Base-by-base conservation (phyloP, 2,329 filamentous ascomycete genomes). In the Cadophora malorum region DNA sequence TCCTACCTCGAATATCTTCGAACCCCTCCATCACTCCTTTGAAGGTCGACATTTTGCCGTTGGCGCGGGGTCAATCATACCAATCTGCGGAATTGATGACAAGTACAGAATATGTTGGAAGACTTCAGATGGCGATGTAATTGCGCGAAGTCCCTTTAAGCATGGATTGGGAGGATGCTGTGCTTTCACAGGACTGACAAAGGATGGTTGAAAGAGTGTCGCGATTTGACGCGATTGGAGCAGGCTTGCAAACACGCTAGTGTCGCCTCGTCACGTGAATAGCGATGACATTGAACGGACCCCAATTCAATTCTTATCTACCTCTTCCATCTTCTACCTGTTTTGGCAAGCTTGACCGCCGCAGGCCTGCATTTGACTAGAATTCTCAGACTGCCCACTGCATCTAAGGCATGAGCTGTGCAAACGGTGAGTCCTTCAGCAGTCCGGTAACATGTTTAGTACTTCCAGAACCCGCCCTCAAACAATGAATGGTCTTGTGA, bases 1-100 rank as follows among this genome's bases (percentile, higher is more conserved):
- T 9, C n/a, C 45, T 72, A 89, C 89, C 90, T 74, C 90, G 83
- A 68, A 97, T 94, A 50, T 89, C 86, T 4, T 92, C 92, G 73
- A 97, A 96, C 76, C 97, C 93, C 80, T 83, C 79, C 66, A 94
- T 81, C 45, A 89, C 79, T 62, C 91, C 91, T 72, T 91, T 84
- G 77, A 94, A 94, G 0, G 91, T 94, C 25, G 92, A 94, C 91
- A 94, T 94, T 16, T 73, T 64, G 53, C 10, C 7, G 52, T n/a
- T 6, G 21, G 16, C 14, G 35, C 12, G 23, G 33, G 7, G 9
- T 41, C 47, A 38, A 25, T 25, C 47, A 63, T 52, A 12, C 31
- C 33, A 41, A n/a, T 53, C 14, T 35, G 21, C 21, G 49, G 23
- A 19, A 38, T 23, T 14, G 45, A 19, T 8, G 28, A 2, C 35